Evolutionary conservation across 495 filamentous ascomycete species (phyloP), one percentile per base, ranked within the genome.

Genomic region (Cercophora newfieldiana): DNA sequence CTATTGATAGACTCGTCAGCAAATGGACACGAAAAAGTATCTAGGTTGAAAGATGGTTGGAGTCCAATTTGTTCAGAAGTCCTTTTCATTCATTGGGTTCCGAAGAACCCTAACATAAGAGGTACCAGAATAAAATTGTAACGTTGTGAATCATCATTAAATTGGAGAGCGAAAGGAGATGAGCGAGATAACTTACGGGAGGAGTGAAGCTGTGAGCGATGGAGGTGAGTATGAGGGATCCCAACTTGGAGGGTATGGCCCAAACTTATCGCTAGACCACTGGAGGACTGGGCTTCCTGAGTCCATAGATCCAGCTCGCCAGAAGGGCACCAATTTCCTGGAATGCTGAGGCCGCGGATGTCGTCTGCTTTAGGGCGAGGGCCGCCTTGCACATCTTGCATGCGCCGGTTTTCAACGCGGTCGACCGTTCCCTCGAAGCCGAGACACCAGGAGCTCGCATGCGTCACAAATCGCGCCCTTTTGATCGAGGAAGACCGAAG

Each of bases 71-170:
- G 49, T 56, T 86, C 84, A 87, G 84, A 87, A 85, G 84, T 86
- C 82, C 82, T 68, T 72, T 85, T 73, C 77, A 84, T 85, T 85
- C 85, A 87, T 86, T 68, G 82, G 75, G 76, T 62, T 71, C 71
- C 75, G 66, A 71, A 77, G 75, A 73, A 71, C 74, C 72, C 79
- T 87, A 82, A 85, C 81, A 85, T 85, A 85, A 87, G 85, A 87
- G 85, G 85, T 87, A 83, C 84, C 85, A 87, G 83, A 87, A 57
- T 57, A 26, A 85, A 78, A 76, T 73, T 76, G 69, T 70, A 71
- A 66, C 70, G 66, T 78, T 63, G 55, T 70, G 55, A 8, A 44
- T 44, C 37, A 76, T 86, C 82, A 86, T 87, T 82, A 85, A 75
- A 66, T 61, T 68, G 74, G 71, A 58, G 50, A 56, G 53, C 28